phyloP scores from a whole-genome alignment of 345 rosid genomes.

The Excoecaria cochinchinensis region DNA sequence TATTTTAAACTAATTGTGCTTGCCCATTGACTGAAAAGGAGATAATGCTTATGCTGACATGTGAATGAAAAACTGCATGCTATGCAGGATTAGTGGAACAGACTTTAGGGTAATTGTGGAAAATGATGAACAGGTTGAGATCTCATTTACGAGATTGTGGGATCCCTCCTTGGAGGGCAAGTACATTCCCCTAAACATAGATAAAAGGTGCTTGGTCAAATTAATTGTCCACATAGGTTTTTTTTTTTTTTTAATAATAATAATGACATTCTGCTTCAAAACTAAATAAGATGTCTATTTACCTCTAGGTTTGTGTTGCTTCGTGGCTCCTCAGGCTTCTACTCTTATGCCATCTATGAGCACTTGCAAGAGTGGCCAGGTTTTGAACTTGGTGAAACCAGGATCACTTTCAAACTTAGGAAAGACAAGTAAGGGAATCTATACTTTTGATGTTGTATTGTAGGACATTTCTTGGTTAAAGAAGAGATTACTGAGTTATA shows the following conservation, averaged over 20 bases:
- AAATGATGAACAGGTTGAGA: slow-evolving; percentile 33
- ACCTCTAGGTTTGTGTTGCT: slow-evolving; percentile 21
- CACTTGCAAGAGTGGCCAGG: slow-evolving; percentile 77
- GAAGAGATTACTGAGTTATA: neutral
- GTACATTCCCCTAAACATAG: slow-evolving; percentile 27
- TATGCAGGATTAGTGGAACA: slow-evolving; percentile 38
- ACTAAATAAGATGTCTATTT: slow-evolving; percentile 22
- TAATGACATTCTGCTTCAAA: slow-evolving; percentile 4
- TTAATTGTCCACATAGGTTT: neutral
- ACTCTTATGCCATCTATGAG: slow-evolving; percentile 74
- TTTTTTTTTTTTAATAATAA: neutral
- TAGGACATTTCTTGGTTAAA: neutral
- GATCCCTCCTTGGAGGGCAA: slow-evolving; percentile 25
- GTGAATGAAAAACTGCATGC: slow-evolving; percentile 17
- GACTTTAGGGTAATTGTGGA: slow-evolving; percentile 20
- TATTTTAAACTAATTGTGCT: neutral
- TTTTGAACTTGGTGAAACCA: slow-evolving; percentile 68
- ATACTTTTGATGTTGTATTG: slow-evolving; percentile 1
- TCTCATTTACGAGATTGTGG: slow-evolving; percentile 35
- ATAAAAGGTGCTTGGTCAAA: slow-evolving; percentile 32
- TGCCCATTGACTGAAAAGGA: neutral
- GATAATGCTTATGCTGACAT: slow-evolving; percentile 8
- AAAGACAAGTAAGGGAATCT: slow-evolving; percentile 59
- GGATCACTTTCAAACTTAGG: slow-evolving; percentile 81
- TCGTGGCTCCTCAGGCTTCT: slow-evolving; percentile 71